phyloP scores from a whole-genome alignment of 148 eudicot species.

The Selenicereus undatus region DNA sequence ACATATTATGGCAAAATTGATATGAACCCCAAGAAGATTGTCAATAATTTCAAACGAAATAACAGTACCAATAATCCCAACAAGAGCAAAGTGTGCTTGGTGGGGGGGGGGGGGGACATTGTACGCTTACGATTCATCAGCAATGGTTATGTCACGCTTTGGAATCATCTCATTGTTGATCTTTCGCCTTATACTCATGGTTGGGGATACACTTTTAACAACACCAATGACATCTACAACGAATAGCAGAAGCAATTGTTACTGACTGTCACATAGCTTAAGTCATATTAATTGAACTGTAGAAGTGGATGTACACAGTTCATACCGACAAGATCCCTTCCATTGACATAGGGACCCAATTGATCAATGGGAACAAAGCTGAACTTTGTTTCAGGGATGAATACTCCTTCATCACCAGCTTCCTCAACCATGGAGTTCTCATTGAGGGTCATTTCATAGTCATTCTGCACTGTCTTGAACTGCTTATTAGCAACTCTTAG shows the following conservation, averaged over 20 bases:
- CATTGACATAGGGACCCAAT: slow-evolving; percentile 82
- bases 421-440: slow-evolving; percentile 84
- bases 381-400: slow-evolving; percentile 77
- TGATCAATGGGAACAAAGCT: slow-evolving; percentile 92
- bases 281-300: neutral
- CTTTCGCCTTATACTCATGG: slow-evolving; percentile 80
- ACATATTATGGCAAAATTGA: neutral
- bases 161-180: slow-evolving; percentile 69
- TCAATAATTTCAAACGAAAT: neutral
- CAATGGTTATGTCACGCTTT: slow-evolving; percentile 91
- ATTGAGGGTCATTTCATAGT: slow-evolving; percentile 93
- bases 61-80: neutral
- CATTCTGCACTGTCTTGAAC: slow-evolving; percentile 83
- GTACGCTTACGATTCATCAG: slow-evolving; percentile 79
- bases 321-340: slow-evolving; percentile 77
- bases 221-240: slow-evolving; percentile 89
- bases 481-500: slow-evolving; percentile 90
- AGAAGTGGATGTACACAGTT: neutral
- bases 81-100: neutral
- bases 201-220: slow-evolving; percentile 78
- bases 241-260: neutral
- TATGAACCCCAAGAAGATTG: neutral
- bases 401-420: slow-evolving; percentile 57
- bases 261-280: neutral
- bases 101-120: neutral